Percentiles rank a stretch among this genome's conserved stretches.
These are phyloP conservation scores for Kwoniella botswanensis DNA, from an alignment of 768 basidiomycete genomes.

Conservation along the genomic window DNA sequence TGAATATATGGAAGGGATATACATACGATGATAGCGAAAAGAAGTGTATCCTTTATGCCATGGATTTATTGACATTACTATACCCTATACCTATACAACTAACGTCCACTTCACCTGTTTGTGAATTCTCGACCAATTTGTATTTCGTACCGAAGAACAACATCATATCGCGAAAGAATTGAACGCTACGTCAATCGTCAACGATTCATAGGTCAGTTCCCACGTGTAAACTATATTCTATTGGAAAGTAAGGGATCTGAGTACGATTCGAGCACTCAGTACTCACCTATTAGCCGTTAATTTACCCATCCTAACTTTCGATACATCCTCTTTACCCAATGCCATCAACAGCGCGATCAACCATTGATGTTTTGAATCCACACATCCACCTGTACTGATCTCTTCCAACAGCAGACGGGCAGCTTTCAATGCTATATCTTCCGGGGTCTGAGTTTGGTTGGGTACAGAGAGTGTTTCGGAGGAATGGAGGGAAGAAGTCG, in stretches of 20 bases:
- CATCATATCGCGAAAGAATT: slow-evolving; percentile 83
- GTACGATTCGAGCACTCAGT: slow-evolving; percentile 24
- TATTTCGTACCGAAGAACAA: slow-evolving; percentile 88
- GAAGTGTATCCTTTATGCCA: slow-evolving; percentile 36
- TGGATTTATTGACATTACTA: slow-evolving; percentile 69
- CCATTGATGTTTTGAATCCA: slow-evolving; percentile 86
- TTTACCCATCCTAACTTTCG: slow-evolving; percentile 82
- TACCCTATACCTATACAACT: slow-evolving; percentile 94
- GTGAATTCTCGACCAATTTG: slow-evolving; percentile 68
- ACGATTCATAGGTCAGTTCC: too few species aligned
- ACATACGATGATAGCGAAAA: too few species aligned
- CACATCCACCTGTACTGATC: slow-evolving; percentile 80
- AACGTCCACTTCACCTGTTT: slow-evolving; percentile 68
- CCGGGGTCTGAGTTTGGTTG: slow-evolving; percentile 70
- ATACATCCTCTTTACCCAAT: slow-evolving; percentile 96
- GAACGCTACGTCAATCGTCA: slow-evolving; percentile 66
- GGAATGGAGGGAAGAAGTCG: slow-evolving; percentile 84
- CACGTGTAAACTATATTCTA: background rate
- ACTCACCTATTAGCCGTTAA: slow-evolving; percentile 79
- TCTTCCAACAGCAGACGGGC: slow-evolving; percentile 78
- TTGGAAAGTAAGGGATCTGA: background rate
- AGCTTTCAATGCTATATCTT: slow-evolving; percentile 86
- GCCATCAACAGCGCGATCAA: slow-evolving; percentile 88
- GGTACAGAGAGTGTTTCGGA: slow-evolving; percentile 83
- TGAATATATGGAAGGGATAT: too few species aligned